phyloP scores from a whole-genome alignment of 2,329 filamentous ascomycete species.

The Penicillium sp. region DNA sequence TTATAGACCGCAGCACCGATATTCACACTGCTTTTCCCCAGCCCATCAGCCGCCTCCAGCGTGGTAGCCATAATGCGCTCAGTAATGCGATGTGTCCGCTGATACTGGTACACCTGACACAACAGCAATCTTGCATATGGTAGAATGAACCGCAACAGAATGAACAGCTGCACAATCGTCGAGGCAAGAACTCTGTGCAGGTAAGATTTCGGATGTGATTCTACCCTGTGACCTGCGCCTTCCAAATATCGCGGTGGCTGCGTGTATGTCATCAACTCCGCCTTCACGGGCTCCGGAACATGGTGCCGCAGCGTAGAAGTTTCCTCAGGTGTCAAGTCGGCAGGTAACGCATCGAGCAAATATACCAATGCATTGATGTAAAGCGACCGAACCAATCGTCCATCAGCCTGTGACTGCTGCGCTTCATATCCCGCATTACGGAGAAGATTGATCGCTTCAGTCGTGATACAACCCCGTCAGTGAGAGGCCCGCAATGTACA shows the following conservation, averaged over 20 bases:
- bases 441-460: constrained; percentile 36
- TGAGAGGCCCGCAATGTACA: not conserved
- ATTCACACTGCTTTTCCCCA: constrained; percentile 52
- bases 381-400: constrained; percentile 32
- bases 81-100: constrained; percentile 63
- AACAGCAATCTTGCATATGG: constrained; percentile 59
- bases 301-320: constrained; percentile 26
- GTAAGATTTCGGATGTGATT: constrained; percentile 41
- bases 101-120: constrained; percentile 56
- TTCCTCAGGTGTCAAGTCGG: constrained; percentile 32
- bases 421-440: constrained; percentile 37
- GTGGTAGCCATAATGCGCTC: constrained; percentile 54
- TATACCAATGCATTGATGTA: constrained; percentile 40
- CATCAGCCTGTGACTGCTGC: constrained; percentile 32
- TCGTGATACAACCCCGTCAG: constrained; percentile 1
- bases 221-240: not conserved
- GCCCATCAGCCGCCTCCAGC: constrained; percentile 51
- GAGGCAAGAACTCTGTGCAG: constrained; percentile 58
- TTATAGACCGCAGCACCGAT: constrained; percentile 55
- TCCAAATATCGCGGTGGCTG: not conserved
- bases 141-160: constrained; percentile 58
- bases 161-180: constrained; percentile 56
- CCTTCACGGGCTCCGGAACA: constrained; percentile 25
- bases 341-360: constrained; percentile 36
- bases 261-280: constrained; percentile 10